Base-by-base conservation (phyloP, 139 green algal species). In the Chlorella sp. region DNA sequence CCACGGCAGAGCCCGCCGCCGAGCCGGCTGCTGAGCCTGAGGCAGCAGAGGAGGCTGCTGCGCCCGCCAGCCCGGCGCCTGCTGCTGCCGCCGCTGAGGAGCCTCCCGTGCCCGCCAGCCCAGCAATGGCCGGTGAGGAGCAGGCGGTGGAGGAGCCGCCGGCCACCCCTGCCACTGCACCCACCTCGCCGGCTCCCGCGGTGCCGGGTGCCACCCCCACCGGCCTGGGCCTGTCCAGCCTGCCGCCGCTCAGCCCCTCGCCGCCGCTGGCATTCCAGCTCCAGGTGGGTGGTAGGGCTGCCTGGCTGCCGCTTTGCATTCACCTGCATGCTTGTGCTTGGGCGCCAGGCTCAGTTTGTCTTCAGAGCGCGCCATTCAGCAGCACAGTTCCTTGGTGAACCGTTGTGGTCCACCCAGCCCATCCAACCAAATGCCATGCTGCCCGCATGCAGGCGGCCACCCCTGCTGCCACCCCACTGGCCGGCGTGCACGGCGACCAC, bases 181-280 rank as follows among this genome's bases (percentile, higher is more conserved):
- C 60, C 41, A 20, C 79, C 32, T 84, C 79, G 7, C 79, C 79
- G 1, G 64, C 64, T 2, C 43, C 41, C 5, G n/a, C 26, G 41
- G 41, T 20, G 7, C 79, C 64, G 0, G n/a, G 43, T 34, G 79
- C 79, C 64, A 84, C 79, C 44, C 79, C 79, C 62, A 84, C 79
- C 41, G 79, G 79, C 62, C 64, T 84, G 32, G 79, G 79, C 44
- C 79, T 84, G 8, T 84, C 79, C 62, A 76, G 7, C 26, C 79
- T 84, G 62, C 79, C 19, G 43, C 79, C 79, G 3, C 20, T 76
- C 19, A 84, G 79, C 79, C 79, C 79, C 32, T 60, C 51, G 51
- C 51, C 51, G 51, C 51, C 51, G 51, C 51, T 60, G 51, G 51
- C 51, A 20, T 60, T 60, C 51, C 51, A 60, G 51, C 2, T 60